Conservation (phyloP, 2,329 filamentous ascomycete genomes). For the Pyricularia sp. region DNA sequence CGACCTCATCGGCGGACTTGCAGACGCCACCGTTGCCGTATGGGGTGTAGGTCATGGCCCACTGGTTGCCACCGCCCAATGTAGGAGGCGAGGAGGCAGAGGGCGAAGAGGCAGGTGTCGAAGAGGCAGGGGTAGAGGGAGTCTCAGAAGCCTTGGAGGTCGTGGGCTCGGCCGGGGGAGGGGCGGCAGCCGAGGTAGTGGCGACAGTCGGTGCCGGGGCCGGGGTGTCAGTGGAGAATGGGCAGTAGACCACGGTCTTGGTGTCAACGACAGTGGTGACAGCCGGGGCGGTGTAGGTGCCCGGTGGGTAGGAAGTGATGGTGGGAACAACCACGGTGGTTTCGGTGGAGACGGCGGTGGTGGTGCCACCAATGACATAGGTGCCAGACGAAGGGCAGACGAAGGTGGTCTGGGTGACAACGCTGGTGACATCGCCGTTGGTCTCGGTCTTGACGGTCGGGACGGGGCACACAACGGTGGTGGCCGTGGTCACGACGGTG, state of each 20-base stretch:
- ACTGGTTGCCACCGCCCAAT: slow-evolving; percentile 39
- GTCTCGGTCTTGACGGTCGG: slow-evolving; percentile 48
- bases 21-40: slow-evolving; percentile 49
- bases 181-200: slow-evolving; percentile 10
- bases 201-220: slow-evolving; percentile 18
- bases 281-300: slow-evolving; percentile 59
- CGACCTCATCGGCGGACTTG: slow-evolving; percentile 48
- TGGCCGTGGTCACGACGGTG: slow-evolving; percentile 52
- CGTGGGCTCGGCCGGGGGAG: slow-evolving; percentile 10
- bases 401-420: slow-evolving; percentile 57
- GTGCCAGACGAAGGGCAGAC: slow-evolving; percentile 62
- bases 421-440: slow-evolving; percentile 48
- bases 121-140: background rate
- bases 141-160: slow-evolving; percentile 12
- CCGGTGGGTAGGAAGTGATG: slow-evolving; percentile 50
- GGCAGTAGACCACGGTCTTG: slow-evolving; percentile 57
- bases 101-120: too few species aligned
- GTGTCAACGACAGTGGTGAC: slow-evolving; percentile 58
- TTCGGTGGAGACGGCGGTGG: slow-evolving; percentile 42
- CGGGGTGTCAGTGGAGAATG: slow-evolving; percentile 38
- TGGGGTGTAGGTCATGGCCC: slow-evolving; percentile 71
- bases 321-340: slow-evolving; percentile 51
- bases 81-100: slow-evolving; percentile 13
- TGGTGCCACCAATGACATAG: slow-evolving; percentile 60
- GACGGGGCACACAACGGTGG: slow-evolving; percentile 57